Evolutionary conservation across 495 filamentous ascomycete genomes (phyloP).

Genomic region (Ramalina intermedia): DNA sequence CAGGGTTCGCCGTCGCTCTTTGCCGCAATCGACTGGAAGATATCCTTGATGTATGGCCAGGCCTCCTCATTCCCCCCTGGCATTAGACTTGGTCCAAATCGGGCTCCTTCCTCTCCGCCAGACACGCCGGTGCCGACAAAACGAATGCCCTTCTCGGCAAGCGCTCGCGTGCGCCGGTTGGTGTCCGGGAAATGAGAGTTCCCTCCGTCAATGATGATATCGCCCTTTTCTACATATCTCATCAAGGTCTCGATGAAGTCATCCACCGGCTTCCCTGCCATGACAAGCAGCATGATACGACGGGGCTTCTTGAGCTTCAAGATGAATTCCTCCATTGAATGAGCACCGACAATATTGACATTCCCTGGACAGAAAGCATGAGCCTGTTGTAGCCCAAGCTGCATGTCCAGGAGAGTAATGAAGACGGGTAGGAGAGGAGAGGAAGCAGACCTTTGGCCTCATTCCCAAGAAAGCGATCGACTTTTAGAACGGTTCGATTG

Average conservation of each 20-base stretch:
- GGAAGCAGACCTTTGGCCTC: slow-evolving; percentile 65
- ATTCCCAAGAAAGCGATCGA: slow-evolving; percentile 86
- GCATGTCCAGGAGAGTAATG: slow-evolving; percentile 30
- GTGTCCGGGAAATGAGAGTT: slow-evolving; percentile 99
- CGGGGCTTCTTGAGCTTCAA: slow-evolving; percentile 92
- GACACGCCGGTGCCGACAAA: slow-evolving; percentile 98
- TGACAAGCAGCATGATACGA: slow-evolving; percentile 93
- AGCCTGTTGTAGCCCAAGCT: too few relatives aligned
- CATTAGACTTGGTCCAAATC: slow-evolving; percentile 95
- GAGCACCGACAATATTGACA: slow-evolving; percentile 84
- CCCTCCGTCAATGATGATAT: slow-evolving; percentile 98
- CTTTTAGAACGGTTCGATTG: slow-evolving; percentile 97
- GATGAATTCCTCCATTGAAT: slow-evolving; percentile 87
- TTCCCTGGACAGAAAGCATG: background rate
- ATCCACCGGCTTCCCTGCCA: slow-evolving; percentile 94
- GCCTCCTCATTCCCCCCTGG: slow-evolving; percentile 95
- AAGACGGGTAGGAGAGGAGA: slow-evolving; percentile 5
- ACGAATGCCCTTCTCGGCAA: slow-evolving; percentile 72
- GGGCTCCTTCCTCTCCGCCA: slow-evolving; percentile 97
- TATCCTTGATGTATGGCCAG: slow-evolving; percentile 97
- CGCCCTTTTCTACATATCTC: slow-evolving; percentile 74
- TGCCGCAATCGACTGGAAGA: slow-evolving; percentile 94
- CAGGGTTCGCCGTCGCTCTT: slow-evolving; percentile 94
- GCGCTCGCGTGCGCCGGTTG: slow-evolving; percentile 86
- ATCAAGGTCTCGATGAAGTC: slow-evolving; percentile 95